These are phyloP conservation scores for Sclerotinia glacialis DNA, from an alignment of 2,329 filamentous ascomycete genomes.

Conservation along the genomic window DNA sequence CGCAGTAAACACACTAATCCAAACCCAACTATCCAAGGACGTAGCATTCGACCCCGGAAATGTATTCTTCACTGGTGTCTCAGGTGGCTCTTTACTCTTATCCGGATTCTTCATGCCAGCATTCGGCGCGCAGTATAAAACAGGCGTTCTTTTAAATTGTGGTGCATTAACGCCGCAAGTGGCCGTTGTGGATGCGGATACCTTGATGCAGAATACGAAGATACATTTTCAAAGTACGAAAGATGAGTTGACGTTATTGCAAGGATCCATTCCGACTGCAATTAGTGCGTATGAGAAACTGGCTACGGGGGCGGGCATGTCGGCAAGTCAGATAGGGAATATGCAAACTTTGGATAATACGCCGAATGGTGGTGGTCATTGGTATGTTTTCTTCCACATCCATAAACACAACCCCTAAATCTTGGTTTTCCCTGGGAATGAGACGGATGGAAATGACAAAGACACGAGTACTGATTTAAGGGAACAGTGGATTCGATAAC, in stretches of 20 bases:
- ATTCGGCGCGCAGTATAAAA: constrained; percentile 40
- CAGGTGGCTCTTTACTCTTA: constrained; percentile 53
- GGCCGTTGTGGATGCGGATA: constrained; percentile 44
- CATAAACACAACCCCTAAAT: no score
- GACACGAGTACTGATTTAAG: background rate
- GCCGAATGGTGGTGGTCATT: constrained; percentile 56
- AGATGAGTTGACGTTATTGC: constrained; percentile 47
- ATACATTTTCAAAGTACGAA: constrained; percentile 58
- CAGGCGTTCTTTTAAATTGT: constrained; percentile 55
- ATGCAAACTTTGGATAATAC: constrained; percentile 57
- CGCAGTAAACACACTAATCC: constrained; percentile 53
- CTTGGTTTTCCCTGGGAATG: background rate
- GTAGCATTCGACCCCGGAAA: constrained; percentile 52
- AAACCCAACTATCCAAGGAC: constrained; percentile 49
- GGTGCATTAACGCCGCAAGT: constrained; percentile 55
- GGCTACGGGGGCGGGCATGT: constrained; percentile 46
- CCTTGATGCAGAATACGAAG: constrained; percentile 46
- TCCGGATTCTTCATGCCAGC: constrained; percentile 57
- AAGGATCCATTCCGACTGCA: constrained; percentile 50
- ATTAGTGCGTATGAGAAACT: constrained; percentile 52
- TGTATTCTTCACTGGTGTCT: constrained; percentile 58
- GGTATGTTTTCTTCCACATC: constrained; percentile 6
- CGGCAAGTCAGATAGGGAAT: constrained; percentile 46
- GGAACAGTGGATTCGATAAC: constrained; percentile 51
- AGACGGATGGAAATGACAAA: no score